These are phyloP conservation scores for Rhododendron vialii DNA, from an alignment of 148 eudicot species.

Conservation along the genomic window DNA sequence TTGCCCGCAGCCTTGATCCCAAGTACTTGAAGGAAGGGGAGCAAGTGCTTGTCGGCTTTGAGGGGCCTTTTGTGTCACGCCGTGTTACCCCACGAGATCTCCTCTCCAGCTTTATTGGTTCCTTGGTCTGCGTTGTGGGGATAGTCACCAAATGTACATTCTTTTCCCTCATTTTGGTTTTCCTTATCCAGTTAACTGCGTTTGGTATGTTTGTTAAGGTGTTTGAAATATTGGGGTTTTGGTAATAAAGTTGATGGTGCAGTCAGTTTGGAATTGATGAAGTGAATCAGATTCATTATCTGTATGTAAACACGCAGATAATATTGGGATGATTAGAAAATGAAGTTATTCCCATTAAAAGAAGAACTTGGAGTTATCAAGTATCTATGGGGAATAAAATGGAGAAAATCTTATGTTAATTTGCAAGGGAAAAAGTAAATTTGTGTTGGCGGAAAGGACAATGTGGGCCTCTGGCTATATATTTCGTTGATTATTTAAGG, in stretches of 20 bases:
- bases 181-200: not conserved
- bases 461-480: not conserved
- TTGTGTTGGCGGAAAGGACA: not conserved
- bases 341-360: not conserved
- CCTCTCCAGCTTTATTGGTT: conserved; percentile 85
- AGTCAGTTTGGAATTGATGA: not conserved
- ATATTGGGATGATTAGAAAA: not conserved
- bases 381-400: not conserved
- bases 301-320: not conserved
- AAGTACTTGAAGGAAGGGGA: conserved; percentile 96
- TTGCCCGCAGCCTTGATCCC: conserved; percentile 52
- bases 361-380: not conserved
- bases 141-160: conserved; percentile 84
- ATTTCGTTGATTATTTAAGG: not conserved
- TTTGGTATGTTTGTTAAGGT: not conserved
- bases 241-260: not conserved
- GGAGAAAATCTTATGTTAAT: not conserved
- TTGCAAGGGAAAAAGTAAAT: not conserved
- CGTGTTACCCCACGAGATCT: conserved; percentile 91
- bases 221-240: not conserved
- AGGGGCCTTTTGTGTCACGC: conserved; percentile 91
- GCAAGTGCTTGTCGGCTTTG: conserved; percentile 80
- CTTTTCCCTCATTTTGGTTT: not conserved
- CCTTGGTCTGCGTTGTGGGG: conserved; percentile 95
- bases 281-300: not conserved